Base-by-base conservation (phyloP, 2,329 filamentous ascomycete genomes). In the Macrophomina tecta region DNA sequence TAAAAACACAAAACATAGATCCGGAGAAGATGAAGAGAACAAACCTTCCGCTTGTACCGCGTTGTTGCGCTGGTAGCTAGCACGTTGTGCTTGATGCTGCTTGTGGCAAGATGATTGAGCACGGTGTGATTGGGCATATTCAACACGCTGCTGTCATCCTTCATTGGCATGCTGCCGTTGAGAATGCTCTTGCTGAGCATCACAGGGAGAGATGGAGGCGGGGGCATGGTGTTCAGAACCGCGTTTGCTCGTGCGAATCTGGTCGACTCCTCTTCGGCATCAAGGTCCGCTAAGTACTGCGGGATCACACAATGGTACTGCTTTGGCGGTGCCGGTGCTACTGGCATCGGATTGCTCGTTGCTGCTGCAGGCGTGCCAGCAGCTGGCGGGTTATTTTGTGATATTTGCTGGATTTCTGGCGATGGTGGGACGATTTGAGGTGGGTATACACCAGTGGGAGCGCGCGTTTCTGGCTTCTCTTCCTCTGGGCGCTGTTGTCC, bases 71-170 rank as follows among this genome's bases (percentile, higher is more conserved):
- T 97, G 5, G 97, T 96, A 40, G 95, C 95, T 70, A 99, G 84
- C 32, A 98, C 92, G 69, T 94, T 94, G 72, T 97, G 93, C 83
- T 97, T 97, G 79, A 99, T 99, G 78, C 94, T 97, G 79, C 94
- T 98, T 3, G 95, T 99, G 58, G 94, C 94, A 72, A 99, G 83
- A 78, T 99, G 95, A 72, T 99, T 99, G 69, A 99, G 82, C 38
- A 98, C 93, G 0, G 95, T 97, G 75, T 99, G 94, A 74, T 98
- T 99, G 14, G 95, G 95, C 86, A 97, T 94, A 72, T 93, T 95
- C 70, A 99, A 82, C 69, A 99, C 95, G 80, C 94, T 97, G 79
- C 94, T 97, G 80, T 99, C 95, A 77, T 99, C 95, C 82, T 98
- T 98, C 85, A 97, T 93, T 6, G 94, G 89, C 32, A 92, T 93